phyloP scores from a whole-genome alignment of 257 asterid species.

The Fraxinus pennsylvanica region DNA sequence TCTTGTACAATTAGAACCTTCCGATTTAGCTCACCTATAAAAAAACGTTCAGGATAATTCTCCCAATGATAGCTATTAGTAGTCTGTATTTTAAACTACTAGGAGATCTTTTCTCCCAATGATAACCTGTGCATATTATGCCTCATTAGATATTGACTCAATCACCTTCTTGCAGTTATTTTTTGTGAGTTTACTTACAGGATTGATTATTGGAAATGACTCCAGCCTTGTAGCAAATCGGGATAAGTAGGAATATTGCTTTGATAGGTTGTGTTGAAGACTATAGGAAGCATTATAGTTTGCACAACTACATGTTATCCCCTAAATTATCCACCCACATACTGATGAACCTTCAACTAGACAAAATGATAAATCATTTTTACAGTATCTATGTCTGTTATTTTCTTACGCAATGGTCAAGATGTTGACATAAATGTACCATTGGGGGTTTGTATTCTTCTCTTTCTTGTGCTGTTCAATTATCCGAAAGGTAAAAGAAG shows the following conservation, averaged over 20 bases:
- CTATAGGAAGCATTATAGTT: neutral
- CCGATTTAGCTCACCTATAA: too few species aligned
- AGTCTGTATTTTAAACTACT: too few species aligned
- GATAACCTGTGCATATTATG: conserved; percentile 15
- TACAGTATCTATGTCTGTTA: too few species aligned
- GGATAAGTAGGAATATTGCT: neutral
- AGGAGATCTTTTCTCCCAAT: conserved; percentile 10
- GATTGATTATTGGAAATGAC: too few species aligned
- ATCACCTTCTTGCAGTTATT: neutral
- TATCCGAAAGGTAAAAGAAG: neutral
- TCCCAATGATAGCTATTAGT: too few species aligned
- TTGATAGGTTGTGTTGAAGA: neutral
- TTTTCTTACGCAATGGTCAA: too few species aligned
- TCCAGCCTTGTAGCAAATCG: neutral
- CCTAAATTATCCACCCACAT: neutral
- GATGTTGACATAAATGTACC: too few species aligned
- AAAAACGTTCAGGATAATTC: too few species aligned
- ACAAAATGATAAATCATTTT: neutral
- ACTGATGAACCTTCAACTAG: neutral
- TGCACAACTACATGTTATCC: conserved; percentile 7
- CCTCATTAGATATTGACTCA: conserved; percentile 2
- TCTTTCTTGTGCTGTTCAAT: neutral
- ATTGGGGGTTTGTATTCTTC: neutral
- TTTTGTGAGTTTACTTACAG: neutral
- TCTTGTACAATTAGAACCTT: too few species aligned